Evolutionary conservation across 106 monocot genomes (phyloP).

Genomic region (Vanilla planifolia): DNA sequence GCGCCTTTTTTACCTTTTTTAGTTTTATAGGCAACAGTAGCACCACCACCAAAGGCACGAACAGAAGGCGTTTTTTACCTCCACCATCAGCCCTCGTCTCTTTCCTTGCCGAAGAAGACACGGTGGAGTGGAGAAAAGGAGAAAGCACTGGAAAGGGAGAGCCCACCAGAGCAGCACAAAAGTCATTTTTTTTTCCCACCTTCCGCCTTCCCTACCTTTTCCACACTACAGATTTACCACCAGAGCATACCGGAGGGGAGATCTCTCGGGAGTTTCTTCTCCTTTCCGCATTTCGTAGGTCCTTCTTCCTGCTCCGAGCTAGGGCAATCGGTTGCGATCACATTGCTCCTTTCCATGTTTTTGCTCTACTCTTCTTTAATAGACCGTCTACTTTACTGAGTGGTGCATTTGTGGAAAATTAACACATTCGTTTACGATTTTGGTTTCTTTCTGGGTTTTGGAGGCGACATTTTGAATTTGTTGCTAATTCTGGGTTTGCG

Average conservation of each 20-base stretch:
- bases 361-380: not conserved
- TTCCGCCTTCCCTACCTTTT: not conserved
- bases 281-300: not conserved
- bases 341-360: not conserved
- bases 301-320: not conserved
- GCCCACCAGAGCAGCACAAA: not conserved
- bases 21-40: no score
- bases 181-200: not conserved
- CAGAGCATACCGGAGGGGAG: not conserved
- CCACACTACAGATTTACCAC: not conserved
- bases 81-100: not conserved
- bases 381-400: not conserved
- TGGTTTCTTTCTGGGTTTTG: not conserved
- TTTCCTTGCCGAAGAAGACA: not conserved
- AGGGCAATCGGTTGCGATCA: not conserved
- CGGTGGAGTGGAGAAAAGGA: constrained; percentile 3
- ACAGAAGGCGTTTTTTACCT: not conserved
- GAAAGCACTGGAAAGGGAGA: constrained; percentile 1
- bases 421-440: not conserved
- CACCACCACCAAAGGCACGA: not conserved
- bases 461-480: constrained; percentile 3
- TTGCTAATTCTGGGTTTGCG: constrained; percentile 1
- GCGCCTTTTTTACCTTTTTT: not conserved
- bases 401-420: not conserved
- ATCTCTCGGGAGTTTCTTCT: not conserved